Evolutionary conservation across 306 rosid species (phyloP), one percentile per base, ranked within the genome.

Genomic region (Corylus americana): DNA sequence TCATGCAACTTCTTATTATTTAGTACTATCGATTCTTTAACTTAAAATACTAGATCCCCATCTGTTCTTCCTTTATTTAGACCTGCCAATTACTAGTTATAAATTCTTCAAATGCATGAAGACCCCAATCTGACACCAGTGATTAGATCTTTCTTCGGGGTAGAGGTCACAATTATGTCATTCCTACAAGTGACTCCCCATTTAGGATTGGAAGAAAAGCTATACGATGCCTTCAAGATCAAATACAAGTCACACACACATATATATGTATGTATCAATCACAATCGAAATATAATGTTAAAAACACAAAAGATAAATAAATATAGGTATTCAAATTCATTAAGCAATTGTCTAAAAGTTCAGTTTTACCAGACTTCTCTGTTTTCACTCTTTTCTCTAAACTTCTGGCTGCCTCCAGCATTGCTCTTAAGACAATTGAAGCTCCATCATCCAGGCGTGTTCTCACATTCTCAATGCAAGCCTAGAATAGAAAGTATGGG

Each of bases 381-480:
- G 78, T 80, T 88, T 89, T 91, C 81, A 92, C 92, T 64, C 74
- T 91, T 72, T 78, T 82, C 81, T 91, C 97, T 16, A n/a, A 73
- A 81, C 78, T 83, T 89, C 89, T 84, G 71, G 94, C 88, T 82
- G 91, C 93, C 80, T 89, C 87, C 79, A 92, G 80, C 77, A 89
- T 68, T 78, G 98, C 97, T 79, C 79, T 74, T 82, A 95, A 76
- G 84, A 90, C 89, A 68, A 77, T 85, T 57, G 90, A 97, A 84
- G 90, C 87, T 79, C 87, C 97, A 16, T 91, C 95, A 83, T 94
- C 97, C 80, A 86, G 78, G 27, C 86, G 79, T 69, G 88, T 47
- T 90, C 91, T 93, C 85, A 90, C 97, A 82, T 83, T 89, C 83
- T 90, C 98, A 74, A 86, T 27, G 87, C 94, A 88, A 75, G 80